A percentile compares a stretch with the other conserved stretches of the same genome.
These are phyloP conservation scores for Tolypocladium amazonense DNA, from an alignment of 2,329 filamentous ascomycete genomes.

Conservation along the genomic window DNA sequence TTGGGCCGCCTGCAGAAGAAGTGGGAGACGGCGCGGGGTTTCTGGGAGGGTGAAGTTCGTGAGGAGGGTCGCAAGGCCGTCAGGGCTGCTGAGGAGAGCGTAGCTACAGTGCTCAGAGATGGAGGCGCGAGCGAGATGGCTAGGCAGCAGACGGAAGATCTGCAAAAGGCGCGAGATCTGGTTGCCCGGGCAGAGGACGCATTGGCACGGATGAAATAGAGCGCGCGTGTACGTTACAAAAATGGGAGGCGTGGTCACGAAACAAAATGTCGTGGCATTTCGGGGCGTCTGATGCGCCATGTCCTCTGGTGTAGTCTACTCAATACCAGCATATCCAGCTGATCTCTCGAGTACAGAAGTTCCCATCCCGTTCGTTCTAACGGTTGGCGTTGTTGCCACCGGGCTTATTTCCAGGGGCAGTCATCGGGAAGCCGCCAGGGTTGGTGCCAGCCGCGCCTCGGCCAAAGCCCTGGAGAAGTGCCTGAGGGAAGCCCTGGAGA, in stretches of 20 bases:
- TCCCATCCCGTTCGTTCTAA: background rate
- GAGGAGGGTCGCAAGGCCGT: conserved; percentile 57
- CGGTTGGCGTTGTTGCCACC: background rate
- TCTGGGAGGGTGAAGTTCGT: conserved; percentile 57
- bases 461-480: background rate
- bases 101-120: conserved; percentile 34
- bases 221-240: background rate
- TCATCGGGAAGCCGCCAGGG: background rate
- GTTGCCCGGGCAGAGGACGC: conserved; percentile 39
- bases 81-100: conserved; percentile 41
- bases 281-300: conserved; percentile 1
- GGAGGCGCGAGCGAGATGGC: conserved; percentile 11
- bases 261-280: background rate
- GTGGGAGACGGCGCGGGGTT: conserved; percentile 49
- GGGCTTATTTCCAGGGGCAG: background rate
- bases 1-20: conserved; percentile 48
- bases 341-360: conserved; percentile 2
- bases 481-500: too few relatives aligned
- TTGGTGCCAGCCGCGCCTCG: background rate
- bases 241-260: background rate
- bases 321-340: conserved; percentile 8
- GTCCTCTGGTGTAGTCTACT: conserved; percentile 17
- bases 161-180: conserved; percentile 30
- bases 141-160: conserved; percentile 18
- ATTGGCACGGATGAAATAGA: conserved; percentile 34